A percentile compares a stretch with the other conserved stretches of the same genome.
Conservation (phyloP, 139 green algal species). For the Helicosporidium sp. region DNA sequence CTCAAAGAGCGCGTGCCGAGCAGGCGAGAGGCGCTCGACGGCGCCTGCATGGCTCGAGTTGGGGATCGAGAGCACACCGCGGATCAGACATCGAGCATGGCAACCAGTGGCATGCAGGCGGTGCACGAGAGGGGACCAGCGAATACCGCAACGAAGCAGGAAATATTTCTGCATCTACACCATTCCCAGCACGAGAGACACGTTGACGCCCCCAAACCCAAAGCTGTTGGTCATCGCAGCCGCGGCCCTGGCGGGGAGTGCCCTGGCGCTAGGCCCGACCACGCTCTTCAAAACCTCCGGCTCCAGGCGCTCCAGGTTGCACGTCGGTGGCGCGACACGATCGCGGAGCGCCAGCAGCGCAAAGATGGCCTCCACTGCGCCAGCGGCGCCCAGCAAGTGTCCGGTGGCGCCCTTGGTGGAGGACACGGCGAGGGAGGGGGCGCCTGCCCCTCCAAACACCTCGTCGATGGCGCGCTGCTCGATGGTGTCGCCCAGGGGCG, state of each 20-base stretch:
- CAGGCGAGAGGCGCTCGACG: not conserved
- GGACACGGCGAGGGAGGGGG: constrained; percentile 31
- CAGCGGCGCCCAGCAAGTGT: constrained; percentile 82
- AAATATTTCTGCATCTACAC: too few species aligned
- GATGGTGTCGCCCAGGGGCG: constrained; percentile 51
- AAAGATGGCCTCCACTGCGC: constrained; percentile 61
- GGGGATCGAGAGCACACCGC: too few species aligned
- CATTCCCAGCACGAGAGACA: constrained; percentile 48
- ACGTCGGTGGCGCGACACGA: constrained; percentile 42
- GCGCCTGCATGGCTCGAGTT: not conserved
- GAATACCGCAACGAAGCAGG: too few species aligned
- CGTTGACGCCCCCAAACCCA: constrained; percentile 88
- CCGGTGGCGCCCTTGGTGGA: constrained; percentile 76
- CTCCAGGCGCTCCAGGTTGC: constrained; percentile 53
- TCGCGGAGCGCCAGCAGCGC: constrained; percentile 46
- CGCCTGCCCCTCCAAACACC: constrained; percentile 37
- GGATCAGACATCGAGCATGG: not conserved
- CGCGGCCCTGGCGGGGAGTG: constrained; percentile 5
- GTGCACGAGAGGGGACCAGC: too few species aligned
- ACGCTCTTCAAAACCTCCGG: constrained; percentile 23
- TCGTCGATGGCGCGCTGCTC: constrained; percentile 47
- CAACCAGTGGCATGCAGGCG: constrained; percentile 10
- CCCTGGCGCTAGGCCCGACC: constrained; percentile 6
- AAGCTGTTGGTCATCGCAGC: constrained; percentile 79
- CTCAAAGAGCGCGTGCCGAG: too few species aligned